Evolutionary conservation across 1,284 basidiomycete species (phyloP).

Genomic region (Mycena citricolor): DNA sequence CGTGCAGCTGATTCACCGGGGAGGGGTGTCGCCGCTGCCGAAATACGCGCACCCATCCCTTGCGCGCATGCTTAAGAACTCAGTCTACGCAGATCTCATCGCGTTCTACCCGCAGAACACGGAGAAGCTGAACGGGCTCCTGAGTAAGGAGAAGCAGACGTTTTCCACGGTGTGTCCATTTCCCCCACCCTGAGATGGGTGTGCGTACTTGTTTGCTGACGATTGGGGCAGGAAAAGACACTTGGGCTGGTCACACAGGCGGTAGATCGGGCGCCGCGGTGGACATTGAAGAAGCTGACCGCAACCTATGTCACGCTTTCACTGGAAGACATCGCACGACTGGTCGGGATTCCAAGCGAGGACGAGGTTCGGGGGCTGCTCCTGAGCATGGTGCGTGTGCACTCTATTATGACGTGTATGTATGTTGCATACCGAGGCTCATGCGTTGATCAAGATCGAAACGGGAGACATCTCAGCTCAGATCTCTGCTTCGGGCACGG

Average conservation of each 20-base stretch:
- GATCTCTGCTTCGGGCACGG: slow-evolving; percentile 63
- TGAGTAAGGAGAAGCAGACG: slow-evolving; percentile 51
- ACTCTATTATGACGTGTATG: slow-evolving; percentile 5
- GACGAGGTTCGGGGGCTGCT: slow-evolving; percentile 60
- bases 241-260: slow-evolving; percentile 66
- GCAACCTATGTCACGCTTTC: slow-evolving; percentile 76
- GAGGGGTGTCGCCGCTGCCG: slow-evolving; percentile 55
- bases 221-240: slow-evolving; percentile 61
- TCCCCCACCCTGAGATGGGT: no score
- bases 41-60: slow-evolving; percentile 66
- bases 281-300: slow-evolving; percentile 75
- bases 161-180: slow-evolving; percentile 48
- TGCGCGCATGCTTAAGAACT: slow-evolving; percentile 56
- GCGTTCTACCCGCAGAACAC: slow-evolving; percentile 60
- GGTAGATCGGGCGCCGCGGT: slow-evolving; percentile 64
- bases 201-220: slow-evolving; percentile 13
- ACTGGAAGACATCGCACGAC: slow-evolving; percentile 64
- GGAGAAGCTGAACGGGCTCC: slow-evolving; percentile 40
- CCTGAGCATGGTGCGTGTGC: slow-evolving; percentile 65
- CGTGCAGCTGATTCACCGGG: slow-evolving; percentile 18
- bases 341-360: slow-evolving; percentile 54
- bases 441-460: slow-evolving; percentile 53
- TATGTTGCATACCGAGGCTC: background rate
- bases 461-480: slow-evolving; percentile 63
- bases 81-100: slow-evolving; percentile 60